Percentiles rank a stretch among this genome's conserved stretches.
These are phyloP conservation scores for Penicillium robsamsonii DNA, from an alignment of 495 filamentous ascomycete genomes.

Conservation along the genomic window DNA sequence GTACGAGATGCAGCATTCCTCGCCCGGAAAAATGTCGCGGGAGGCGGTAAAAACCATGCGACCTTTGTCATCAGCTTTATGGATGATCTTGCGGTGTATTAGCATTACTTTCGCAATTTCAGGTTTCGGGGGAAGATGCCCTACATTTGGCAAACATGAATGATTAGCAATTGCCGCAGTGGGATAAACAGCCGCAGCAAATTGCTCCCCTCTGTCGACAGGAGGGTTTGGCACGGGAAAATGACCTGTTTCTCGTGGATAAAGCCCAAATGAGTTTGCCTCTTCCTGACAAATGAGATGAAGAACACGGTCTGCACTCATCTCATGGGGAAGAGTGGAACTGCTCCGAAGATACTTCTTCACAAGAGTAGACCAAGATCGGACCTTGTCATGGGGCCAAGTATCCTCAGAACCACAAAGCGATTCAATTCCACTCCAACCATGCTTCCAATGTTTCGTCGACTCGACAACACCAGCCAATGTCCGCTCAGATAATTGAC, in stretches of 20 bases:
- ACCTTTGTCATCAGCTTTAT: constrained; percentile 36
- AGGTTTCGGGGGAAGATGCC: neutral
- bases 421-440: constrained; percentile 34
- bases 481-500: constrained; percentile 9
- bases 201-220: constrained; percentile 35
- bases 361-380: constrained; percentile 31
- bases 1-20: constrained; percentile 45
- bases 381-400: constrained; percentile 37
- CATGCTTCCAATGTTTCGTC: constrained; percentile 13
- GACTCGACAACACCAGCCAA: neutral
- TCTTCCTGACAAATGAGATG: constrained; percentile 40
- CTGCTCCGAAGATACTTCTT: constrained; percentile 38
- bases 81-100: constrained; percentile 26
- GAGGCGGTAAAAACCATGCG: constrained; percentile 40
- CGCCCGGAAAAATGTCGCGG: constrained; percentile 33
- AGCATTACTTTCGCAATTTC: neutral
- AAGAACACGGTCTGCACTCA: constrained; percentile 24
- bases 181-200: constrained; percentile 41
- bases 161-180: constrained; percentile 40
- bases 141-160: constrained; percentile 40
- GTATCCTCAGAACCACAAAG: constrained; percentile 36
- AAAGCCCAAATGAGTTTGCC: constrained; percentile 43
- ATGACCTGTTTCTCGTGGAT: constrained; percentile 38
- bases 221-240: constrained; percentile 18
- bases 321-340: constrained; percentile 24